These are phyloP conservation scores for Schizochytrium sp. DNA, from an alignment of 108 stramenopile genomes.

Conservation along the genomic window DNA sequence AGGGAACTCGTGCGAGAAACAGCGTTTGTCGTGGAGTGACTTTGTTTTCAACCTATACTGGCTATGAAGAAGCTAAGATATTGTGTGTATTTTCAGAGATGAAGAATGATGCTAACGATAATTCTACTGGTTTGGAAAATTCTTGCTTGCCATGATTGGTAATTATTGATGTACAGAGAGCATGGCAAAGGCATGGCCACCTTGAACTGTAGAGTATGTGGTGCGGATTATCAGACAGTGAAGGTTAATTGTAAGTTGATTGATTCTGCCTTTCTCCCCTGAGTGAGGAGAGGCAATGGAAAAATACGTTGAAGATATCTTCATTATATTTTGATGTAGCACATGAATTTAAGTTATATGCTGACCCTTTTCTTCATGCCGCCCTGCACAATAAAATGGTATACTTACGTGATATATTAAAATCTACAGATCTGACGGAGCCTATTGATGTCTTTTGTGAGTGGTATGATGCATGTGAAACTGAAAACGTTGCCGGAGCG, in stretches of 20 bases:
- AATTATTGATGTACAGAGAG: background rate
- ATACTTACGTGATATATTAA: background rate
- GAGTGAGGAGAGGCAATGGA: too few species aligned
- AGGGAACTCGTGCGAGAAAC: too few species aligned
- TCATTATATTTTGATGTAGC: too few species aligned
- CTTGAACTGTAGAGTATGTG: conserved; percentile 25
- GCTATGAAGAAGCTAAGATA: too few species aligned
- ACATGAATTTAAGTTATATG: background rate
- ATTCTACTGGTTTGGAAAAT: too few species aligned
- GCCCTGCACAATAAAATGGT: background rate
- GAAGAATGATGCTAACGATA: too few species aligned
- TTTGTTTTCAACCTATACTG: too few species aligned
- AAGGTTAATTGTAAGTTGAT: conserved; percentile 53
- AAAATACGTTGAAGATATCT: too few species aligned
- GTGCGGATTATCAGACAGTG: conserved; percentile 33
- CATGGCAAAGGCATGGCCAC: conserved; percentile 1
- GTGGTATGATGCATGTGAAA: conserved; percentile 37
- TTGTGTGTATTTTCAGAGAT: too few species aligned
- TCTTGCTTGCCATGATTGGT: background rate
- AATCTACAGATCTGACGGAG: conserved; percentile 45
- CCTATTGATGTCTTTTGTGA: conserved; percentile 60
- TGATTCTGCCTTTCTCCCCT: too few species aligned
- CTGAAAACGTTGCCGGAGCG: background rate
- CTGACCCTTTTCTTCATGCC: background rate
- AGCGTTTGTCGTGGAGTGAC: too few species aligned